Conservation (phyloP, 73 alveolate genomes). For the Chromera velia region DNA sequence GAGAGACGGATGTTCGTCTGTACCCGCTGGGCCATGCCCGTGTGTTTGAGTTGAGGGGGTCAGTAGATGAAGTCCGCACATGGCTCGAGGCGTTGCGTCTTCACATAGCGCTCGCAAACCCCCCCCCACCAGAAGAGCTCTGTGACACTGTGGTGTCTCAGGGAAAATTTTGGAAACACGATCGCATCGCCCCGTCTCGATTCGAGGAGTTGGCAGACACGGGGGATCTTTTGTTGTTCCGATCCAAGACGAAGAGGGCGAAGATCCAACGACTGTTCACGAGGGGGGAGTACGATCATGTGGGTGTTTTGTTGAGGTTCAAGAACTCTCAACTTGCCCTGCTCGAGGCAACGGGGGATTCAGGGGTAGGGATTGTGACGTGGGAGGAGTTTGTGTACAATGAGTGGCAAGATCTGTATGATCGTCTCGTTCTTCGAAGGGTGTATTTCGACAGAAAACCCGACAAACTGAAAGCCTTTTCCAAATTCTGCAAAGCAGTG, state of each 20-base stretch:
- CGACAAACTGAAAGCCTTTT: neutral
- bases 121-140: neutral
- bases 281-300: slow-evolving; percentile 74
- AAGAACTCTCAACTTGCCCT: slow-evolving; percentile 50
- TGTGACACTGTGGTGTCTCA: neutral
- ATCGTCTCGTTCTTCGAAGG: slow-evolving; percentile 18
- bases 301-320: slow-evolving; percentile 65
- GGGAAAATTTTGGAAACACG: slow-evolving; percentile 46
- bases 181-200: slow-evolving; percentile 48
- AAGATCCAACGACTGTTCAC: slow-evolving; percentile 68
- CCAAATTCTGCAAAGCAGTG: slow-evolving; percentile 21
- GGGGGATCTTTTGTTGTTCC: slow-evolving; percentile 77
- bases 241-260: slow-evolving; percentile 51
- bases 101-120: slow-evolving; percentile 16
- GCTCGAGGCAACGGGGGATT: slow-evolving; percentile 12
- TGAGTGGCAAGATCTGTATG: slow-evolving; percentile 29
- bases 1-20: neutral
- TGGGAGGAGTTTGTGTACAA: slow-evolving; percentile 32
- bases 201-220: slow-evolving; percentile 66
- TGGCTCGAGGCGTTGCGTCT: slow-evolving; percentile 47
- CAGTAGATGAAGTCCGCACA: slow-evolving; percentile 19
- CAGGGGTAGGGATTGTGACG: slow-evolving; percentile 25
- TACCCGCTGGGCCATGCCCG: slow-evolving; percentile 33
- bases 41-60: slow-evolving; percentile 41
- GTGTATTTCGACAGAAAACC: slow-evolving; percentile 13